Conservation (phyloP, 2,329 filamentous ascomycete species). For the Sporothrix pseudoabietina region DNA sequence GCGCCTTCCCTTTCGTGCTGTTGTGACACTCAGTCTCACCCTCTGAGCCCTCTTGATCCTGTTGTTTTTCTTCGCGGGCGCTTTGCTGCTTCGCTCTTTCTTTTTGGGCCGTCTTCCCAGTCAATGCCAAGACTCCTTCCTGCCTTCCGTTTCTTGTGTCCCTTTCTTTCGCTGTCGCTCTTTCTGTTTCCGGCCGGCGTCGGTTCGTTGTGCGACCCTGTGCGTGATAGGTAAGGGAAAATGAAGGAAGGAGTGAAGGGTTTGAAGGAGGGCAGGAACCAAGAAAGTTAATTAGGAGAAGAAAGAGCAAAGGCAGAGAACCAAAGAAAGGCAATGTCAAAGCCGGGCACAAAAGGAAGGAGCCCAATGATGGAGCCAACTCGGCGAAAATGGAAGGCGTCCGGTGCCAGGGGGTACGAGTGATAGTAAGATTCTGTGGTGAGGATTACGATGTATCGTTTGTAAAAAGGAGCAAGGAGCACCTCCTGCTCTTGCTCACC, state of each 20-base stretch:
- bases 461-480: background rate
- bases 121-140: constrained; percentile 15
- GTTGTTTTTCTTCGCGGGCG: background rate
- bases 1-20: background rate
- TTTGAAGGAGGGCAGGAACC: background rate
- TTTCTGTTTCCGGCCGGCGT: constrained; percentile 4
- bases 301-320: background rate
- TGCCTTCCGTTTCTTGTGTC: background rate
- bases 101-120: constrained; percentile 5
- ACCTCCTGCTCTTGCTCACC: background rate
- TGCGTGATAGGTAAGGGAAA: background rate
- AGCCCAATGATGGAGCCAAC: background rate
- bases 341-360: background rate
- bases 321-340: background rate
- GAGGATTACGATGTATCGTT: constrained; percentile 12
- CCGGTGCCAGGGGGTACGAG: background rate
- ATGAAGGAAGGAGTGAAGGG: constrained; percentile 7
- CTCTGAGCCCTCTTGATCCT: background rate
- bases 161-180: constrained; percentile 1
- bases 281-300: background rate
- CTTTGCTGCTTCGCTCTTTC: constrained; percentile 1
- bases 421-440: background rate
- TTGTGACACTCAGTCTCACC: constrained; percentile 11
- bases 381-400: constrained; percentile 15
- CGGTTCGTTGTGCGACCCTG: constrained; percentile 15